A percentile compares a stretch with the other conserved stretches of the same genome.
Evolutionary conservation across 2,329 filamentous ascomycete species (phyloP).

Genomic region (Lachnellula subtilissima): DNA sequence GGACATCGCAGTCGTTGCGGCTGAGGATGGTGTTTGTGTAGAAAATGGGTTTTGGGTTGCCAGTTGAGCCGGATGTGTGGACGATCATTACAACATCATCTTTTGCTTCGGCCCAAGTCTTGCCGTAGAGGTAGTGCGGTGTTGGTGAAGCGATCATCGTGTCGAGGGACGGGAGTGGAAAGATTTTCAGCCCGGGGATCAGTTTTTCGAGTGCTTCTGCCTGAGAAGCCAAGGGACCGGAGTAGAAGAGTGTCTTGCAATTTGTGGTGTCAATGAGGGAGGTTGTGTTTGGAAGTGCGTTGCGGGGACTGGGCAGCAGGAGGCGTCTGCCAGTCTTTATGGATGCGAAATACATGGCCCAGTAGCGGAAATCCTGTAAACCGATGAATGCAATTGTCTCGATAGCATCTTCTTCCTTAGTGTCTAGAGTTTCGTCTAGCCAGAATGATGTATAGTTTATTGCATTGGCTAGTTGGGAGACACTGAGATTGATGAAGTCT

Average conservation of each 20-base stretch:
- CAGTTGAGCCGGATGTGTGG: constrained; percentile 24
- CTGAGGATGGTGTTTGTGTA: constrained; percentile 21
- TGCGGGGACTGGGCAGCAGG: constrained; percentile 15
- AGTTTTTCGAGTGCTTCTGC: background rate
- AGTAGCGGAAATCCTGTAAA: constrained; percentile 23
- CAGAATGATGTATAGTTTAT: constrained; percentile 22
- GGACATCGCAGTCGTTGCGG: background rate
- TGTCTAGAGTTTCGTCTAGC: constrained; percentile 8
- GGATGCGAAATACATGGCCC: constrained; percentile 9
- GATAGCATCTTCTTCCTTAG: background rate
- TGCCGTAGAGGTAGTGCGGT: constrained; percentile 29
- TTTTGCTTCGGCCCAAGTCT: constrained; percentile 32
- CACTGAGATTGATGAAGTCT: constrained; percentile 11
- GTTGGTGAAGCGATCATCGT: constrained; percentile 24
- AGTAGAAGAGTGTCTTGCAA: constrained; percentile 15
- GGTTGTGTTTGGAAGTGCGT: constrained; percentile 18
- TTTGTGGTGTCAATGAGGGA: constrained; percentile 14
- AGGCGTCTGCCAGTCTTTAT: constrained; percentile 18
- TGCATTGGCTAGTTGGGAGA: constrained; percentile 14
- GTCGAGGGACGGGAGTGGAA: constrained; percentile 22
- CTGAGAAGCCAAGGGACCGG: constrained; percentile 1
- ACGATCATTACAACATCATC: constrained; percentile 38
- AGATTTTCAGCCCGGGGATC: constrained; percentile 2
- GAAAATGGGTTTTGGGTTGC: constrained; percentile 22
- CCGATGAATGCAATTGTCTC: constrained; percentile 21